Evolutionary conservation across 768 basidiomycete genomes (phyloP).

Genomic region (Punctularia strigosozonata): DNA sequence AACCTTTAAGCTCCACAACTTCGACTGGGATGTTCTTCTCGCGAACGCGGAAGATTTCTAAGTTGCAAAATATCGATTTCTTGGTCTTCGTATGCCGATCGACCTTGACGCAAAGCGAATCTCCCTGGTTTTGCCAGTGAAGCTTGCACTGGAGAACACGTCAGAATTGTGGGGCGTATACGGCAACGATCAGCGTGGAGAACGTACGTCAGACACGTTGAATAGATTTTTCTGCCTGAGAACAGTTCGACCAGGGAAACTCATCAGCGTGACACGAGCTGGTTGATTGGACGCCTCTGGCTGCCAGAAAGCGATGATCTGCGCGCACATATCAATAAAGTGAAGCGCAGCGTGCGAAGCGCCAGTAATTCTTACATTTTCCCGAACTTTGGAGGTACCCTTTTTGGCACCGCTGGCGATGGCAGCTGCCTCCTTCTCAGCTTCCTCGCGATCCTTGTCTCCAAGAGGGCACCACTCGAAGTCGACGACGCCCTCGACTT

Average conservation of each 20-base stretch:
- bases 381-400: conserved; percentile 30
- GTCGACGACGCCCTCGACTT: conserved; percentile 94
- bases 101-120: conserved; percentile 97
- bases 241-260: conserved; percentile 74
- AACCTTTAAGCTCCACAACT: conserved; percentile 94
- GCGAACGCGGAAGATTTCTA: conserved; percentile 94
- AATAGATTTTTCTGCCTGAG: conserved; percentile 94
- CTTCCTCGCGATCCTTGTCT: conserved; percentile 77
- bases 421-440: conserved; percentile 33
- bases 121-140: conserved; percentile 96
- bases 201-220: conserved; percentile 87
- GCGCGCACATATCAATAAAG: too few species aligned
- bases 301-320: conserved; percentile 96
- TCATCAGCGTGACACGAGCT: conserved; percentile 88
- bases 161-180: neutral
- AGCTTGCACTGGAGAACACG: conserved; percentile 69
- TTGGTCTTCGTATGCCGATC: conserved; percentile 98
- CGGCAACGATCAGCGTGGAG: neutral
- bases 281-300: conserved; percentile 96
- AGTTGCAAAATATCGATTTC: conserved; percentile 95
- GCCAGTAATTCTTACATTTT: too few species aligned
- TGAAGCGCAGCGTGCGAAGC: too few species aligned
- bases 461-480: conserved; percentile 97
- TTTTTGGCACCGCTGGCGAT: conserved; percentile 41
- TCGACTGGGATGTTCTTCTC: conserved; percentile 98